Evolutionary conservation across 1,139 yeast species (phyloP), one percentile per base, ranked within the genome.

Genomic region (Lodderomyces metapsilosis): DNA sequence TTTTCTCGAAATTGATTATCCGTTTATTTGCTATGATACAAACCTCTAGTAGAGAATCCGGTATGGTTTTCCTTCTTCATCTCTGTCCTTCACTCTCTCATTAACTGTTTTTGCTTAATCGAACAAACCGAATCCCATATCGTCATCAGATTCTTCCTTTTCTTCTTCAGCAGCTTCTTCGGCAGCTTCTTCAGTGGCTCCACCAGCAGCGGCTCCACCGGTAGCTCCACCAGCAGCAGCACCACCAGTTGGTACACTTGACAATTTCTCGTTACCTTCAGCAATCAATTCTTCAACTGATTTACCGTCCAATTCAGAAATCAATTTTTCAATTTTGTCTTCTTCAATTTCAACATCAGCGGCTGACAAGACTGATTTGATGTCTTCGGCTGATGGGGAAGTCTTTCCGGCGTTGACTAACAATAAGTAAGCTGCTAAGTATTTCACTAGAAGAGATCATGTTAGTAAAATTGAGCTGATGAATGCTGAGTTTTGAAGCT

Each of bases 211-310:
- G 59, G 84, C 81, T 61, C 84, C 83, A 65, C 79, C 81, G 61
- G 76, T 82, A 64, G 77, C 78, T 60, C 79, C 77, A 63, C 87
- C 78, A 59, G 88, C 80, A 67, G 91, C 91, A 66, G 96, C 91
- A 77, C 92, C 97, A 74, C 96, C 98, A 68, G 96, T 67, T 76
- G 98, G 98, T 57, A 91, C 96, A 55, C 97, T 80, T 59, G 98
- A 91, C 68, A 92, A 86, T 82, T 92, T 92, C 74, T 82, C 76
- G 72, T 87, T 76, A 80, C 98, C 98, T 76, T 83, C 95, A 65
- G 97, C 92, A 61, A 92, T 84, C 76, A 92, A 84, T 76, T 89
- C 96, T 58, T 79, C 83, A 67, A 86, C 80, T 67, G 80, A 74
- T 86, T 92, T 92, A 75, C 98, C 98, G 74, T 88, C 91, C 63